Conservation (phyloP, 108 stramenopile species). For the Cyclotella kingstonii region DNA sequence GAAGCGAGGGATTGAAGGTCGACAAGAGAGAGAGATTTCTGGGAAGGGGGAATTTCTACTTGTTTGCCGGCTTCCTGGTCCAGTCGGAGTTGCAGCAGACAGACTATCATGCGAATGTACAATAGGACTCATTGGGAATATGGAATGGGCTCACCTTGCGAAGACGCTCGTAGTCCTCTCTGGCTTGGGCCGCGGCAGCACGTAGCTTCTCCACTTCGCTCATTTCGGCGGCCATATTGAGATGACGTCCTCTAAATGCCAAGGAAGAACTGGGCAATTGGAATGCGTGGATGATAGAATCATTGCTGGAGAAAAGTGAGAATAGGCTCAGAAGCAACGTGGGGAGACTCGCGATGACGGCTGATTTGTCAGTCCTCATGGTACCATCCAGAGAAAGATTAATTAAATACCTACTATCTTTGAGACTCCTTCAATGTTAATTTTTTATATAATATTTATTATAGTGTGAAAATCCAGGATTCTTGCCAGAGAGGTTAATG, state of each 20-base stretch:
- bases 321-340: too few species aligned
- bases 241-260: not conserved
- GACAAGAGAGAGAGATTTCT: conserved; percentile 24
- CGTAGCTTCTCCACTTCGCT: conserved; percentile 61
- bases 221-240: conserved; percentile 14
- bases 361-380: too few species aligned
- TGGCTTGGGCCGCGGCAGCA: conserved; percentile 75
- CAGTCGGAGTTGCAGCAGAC: not conserved
- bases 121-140: not conserved
- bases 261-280: not conserved
- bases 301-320: too few species aligned
- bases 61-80: conserved; percentile 34
- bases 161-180: conserved; percentile 74
- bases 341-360: too few species aligned
- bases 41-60: conserved; percentile 7
- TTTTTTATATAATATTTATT: too few species aligned
- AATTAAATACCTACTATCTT: too few species aligned
- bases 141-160: conserved; percentile 50
- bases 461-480: too few species aligned
- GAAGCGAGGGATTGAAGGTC: conserved; percentile 32
- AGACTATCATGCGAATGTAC: not conserved
- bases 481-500: conserved; percentile 42
- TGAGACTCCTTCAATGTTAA: too few species aligned
- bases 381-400: too few species aligned
- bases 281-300: too few species aligned